Evolutionary conservation across 1,139 yeast genomes (phyloP).

Genomic region (Pneumocystis murina): DNA sequence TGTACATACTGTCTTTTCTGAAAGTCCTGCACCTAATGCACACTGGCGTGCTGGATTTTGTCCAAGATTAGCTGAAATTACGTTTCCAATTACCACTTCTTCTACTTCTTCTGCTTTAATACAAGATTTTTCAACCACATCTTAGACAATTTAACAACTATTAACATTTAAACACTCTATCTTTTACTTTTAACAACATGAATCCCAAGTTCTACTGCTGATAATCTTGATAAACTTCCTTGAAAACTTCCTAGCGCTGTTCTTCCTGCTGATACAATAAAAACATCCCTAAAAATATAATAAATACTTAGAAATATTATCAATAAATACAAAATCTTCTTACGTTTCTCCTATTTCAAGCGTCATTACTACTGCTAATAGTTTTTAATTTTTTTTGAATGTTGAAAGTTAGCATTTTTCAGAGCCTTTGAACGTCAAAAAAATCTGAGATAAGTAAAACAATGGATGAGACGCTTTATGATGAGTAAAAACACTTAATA

Average conservation of each 20-base stretch:
- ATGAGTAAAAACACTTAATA: constrained; percentile 3
- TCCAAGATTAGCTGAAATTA: constrained; percentile 82
- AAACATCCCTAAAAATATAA: constrained; percentile 31
- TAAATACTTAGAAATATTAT: neutral
- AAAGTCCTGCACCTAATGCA: constrained; percentile 76
- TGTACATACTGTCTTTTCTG: constrained; percentile 64
- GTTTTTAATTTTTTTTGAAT: neutral
- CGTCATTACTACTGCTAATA: neutral
- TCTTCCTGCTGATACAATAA: constrained; percentile 80
- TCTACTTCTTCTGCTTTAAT: constrained; percentile 64
- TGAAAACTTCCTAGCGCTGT: constrained; percentile 93
- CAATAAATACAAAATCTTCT: neutral
- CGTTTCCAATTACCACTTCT: constrained; percentile 87
- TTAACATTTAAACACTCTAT: neutral
- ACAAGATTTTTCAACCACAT: constrained; percentile 8
- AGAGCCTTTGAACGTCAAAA: neutral
- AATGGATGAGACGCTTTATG: constrained; percentile 14
- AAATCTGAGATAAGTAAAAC: neutral
- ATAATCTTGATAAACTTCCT: constrained; percentile 60
- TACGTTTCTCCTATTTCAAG: neutral
- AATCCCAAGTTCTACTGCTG: constrained; percentile 75
- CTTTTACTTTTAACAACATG: constrained; percentile 54
- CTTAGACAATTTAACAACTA: neutral
- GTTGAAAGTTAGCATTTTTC: neutral
- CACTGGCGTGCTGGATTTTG: constrained; percentile 98